Evolutionary conservation across 345 rosid genomes (phyloP).

Genomic region (Cardamine occulta): DNA sequence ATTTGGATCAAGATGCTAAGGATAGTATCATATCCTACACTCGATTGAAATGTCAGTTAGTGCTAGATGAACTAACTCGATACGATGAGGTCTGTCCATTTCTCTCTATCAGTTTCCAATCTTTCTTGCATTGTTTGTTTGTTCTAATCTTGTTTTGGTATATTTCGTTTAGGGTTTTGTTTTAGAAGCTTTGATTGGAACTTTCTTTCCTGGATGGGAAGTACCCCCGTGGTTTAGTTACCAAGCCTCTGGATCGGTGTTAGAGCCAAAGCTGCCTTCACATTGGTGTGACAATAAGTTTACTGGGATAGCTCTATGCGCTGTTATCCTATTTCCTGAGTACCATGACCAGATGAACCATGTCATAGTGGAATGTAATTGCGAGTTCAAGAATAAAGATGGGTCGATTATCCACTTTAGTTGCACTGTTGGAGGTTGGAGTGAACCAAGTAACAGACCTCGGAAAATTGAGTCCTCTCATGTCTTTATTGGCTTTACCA

Average conservation of each 20-base stretch:
- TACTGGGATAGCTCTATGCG: conserved; percentile 10
- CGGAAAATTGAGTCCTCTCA: neutral
- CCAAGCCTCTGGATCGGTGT: neutral
- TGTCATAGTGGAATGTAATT: neutral
- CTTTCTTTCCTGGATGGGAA: conserved; percentile 20
- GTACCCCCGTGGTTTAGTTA: conserved; percentile 7
- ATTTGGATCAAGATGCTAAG: neutral
- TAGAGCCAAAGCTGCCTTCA: neutral
- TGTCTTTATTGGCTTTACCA: conserved; percentile 16
- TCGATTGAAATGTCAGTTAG: neutral
- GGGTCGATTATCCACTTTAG: neutral
- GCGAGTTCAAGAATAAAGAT: neutral
- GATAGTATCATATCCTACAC: neutral
- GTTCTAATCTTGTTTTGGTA: neutral
- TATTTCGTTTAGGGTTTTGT: neutral
- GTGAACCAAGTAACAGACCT: neutral
- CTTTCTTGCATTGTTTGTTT: neutral
- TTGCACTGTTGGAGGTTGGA: conserved; percentile 14
- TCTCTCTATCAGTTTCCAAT: neutral
- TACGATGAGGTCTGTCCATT: neutral
- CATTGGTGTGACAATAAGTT: neutral
- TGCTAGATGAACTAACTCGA: neutral
- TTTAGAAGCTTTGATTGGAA: neutral
- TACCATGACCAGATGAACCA: neutral
- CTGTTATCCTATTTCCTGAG: neutral